A percentile compares a stretch with the other conserved stretches of the same genome.
Conservation (phyloP, 139 green algal genomes). For the Auxenochlorella pyrenoidosa region DNA sequence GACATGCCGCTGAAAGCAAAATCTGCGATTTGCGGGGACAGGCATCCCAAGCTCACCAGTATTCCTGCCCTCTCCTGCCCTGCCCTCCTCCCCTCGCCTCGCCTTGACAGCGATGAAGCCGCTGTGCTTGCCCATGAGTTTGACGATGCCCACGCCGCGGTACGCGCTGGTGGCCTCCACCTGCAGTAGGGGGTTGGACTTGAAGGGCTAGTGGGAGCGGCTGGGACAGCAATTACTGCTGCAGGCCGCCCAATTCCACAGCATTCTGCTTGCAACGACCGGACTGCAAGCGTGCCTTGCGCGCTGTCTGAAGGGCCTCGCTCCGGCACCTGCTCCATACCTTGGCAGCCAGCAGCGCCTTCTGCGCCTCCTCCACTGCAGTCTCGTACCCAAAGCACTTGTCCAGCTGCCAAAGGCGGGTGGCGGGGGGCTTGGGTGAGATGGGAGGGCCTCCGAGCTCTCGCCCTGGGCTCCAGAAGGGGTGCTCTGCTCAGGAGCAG, state of each 20-base stretch:
- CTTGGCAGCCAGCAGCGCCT: slow-evolving; percentile 58
- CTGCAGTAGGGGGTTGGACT: not conserved
- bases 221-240: not conserved
- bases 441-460: no score
- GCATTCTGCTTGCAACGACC: no score
- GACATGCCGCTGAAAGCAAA: no score
- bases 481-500: no score
- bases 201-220: not conserved
- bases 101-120: slow-evolving; percentile 86
- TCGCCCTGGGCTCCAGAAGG: no score
- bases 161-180: slow-evolving; percentile 69
- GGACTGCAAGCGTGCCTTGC: no score
- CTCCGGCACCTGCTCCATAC: slow-evolving; percentile 51
- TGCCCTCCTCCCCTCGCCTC: not conserved
- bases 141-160: slow-evolving; percentile 81
- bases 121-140: slow-evolving; percentile 85
- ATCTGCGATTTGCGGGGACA: no score
- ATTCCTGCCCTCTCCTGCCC: no score
- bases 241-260: no score
- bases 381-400: slow-evolving; percentile 88
- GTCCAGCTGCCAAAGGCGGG: not conserved
- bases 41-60: no score
- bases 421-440: no score
- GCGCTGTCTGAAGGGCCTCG: no score
- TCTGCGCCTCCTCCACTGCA: slow-evolving; percentile 84